These are phyloP conservation scores for Aurantiochytrium sp. DNA, from an alignment of 108 stramenopile species.

Conservation along the genomic window DNA sequence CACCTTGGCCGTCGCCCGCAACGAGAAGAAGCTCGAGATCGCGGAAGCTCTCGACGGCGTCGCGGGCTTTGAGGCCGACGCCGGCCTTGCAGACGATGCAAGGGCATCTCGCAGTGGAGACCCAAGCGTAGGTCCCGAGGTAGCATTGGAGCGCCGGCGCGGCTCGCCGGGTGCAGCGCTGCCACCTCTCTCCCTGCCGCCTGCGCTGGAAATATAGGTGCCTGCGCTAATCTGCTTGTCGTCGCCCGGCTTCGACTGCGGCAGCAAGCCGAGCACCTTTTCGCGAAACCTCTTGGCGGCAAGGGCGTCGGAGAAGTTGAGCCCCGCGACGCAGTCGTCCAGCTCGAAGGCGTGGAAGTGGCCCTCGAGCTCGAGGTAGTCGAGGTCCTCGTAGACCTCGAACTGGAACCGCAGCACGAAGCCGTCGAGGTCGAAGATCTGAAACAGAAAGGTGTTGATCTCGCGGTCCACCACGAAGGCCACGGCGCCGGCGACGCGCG, in stretches of 20 bases:
- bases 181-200: no score
- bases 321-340: constrained; percentile 21
- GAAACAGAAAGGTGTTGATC: not conserved
- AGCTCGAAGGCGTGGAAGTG: constrained; percentile 17
- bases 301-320: not conserved
- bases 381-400: not conserved
- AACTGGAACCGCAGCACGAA: not conserved
- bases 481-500: not conserved
- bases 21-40: no score
- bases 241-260: not conserved
- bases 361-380: not conserved
- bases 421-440: not conserved
- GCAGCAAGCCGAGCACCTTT: not conserved
- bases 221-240: no score
- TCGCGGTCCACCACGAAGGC: not conserved
- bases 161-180: no score
- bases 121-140: no score
- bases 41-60: no score
- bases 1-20: no score
- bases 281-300: not conserved
- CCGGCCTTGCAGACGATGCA: no score
- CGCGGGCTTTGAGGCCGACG: no score
- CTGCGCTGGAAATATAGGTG: no score
- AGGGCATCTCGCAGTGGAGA: no score
- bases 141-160: no score